Evolutionary conservation across 495 filamentous ascomycete species (phyloP), one percentile per base, ranked within the genome.

Genomic region (Cercophora scortea): DNA sequence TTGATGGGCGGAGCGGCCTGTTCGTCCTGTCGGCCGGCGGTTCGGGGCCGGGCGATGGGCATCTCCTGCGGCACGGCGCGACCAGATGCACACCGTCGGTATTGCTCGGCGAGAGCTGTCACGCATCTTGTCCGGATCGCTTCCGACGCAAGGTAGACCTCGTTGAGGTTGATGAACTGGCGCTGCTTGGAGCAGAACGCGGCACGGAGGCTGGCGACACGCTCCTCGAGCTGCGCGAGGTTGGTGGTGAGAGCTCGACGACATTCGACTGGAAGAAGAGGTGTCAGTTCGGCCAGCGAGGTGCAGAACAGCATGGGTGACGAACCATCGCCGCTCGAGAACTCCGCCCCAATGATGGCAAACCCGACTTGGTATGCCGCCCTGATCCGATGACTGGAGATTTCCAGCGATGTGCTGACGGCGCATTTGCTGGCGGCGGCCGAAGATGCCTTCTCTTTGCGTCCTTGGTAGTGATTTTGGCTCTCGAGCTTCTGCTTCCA

Each of bases 261-360:
- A 16, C 67, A 67, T 32, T 55, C 41, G 40, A 57, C 67, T 69
- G 34, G 12, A 42, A 39, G 11, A 48, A 17, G 34, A 36, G 25
- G 46, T 56, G 41, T 55, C 52, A 13, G 16, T 6, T 35, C 13
- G 25, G 8, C 17, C 2, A 38, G 49, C 10, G n/a, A 41, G 11
- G 6, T 11, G 17, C 15, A 8, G n/a, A 16, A 17, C 25, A 16
- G 38, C 39, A 34, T n/a, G 45, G 50, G 15, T n/a, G n/a, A 53
- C 47, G 41, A 48, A 73, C 70, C 65, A 36, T 73, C 67, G 34
- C 70, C 70, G 8, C 47, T 52, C 5, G 60, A 49, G 47, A 69
- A 73, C 2, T 64, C 62, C 10, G 58, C 45, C 4, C 70, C 70
- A 43, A 73, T 61, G 16, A 73, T 60, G 16, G 68, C 65, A 6